phyloP scores from a whole-genome alignment of 192 early-diverging fungal species.

The Gonapodya sp. region DNA sequence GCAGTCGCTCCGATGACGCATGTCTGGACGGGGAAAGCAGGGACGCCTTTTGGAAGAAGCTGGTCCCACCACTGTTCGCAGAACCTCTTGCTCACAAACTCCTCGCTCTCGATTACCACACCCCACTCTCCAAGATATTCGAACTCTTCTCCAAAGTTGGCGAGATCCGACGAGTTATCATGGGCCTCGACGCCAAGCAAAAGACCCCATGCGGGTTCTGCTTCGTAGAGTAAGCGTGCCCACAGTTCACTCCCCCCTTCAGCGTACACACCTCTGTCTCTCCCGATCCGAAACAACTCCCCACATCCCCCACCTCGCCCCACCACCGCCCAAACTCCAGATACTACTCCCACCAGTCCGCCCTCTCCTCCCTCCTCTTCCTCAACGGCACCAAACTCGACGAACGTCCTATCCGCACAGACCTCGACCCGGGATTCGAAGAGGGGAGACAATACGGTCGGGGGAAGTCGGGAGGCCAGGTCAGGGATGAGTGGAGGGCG shows the following conservation, averaged over 20 bases:
- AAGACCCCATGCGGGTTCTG: constrained; percentile 98
- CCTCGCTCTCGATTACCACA: not conserved
- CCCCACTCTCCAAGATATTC: constrained; percentile 51
- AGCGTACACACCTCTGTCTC: not conserved
- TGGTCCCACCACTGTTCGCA: no score
- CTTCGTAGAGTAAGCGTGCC: constrained; percentile 82
- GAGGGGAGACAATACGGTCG: constrained; percentile 91
- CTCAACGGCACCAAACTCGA: constrained; percentile 92
- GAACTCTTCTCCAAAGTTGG: constrained; percentile 92
- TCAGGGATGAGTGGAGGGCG: constrained; percentile 87
- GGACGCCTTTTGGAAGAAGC: no score
- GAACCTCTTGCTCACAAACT: no score
- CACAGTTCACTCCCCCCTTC: not conserved
- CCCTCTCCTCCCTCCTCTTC: constrained; percentile 89
- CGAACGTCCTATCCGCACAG: constrained; percentile 87
- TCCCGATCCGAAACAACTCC: constrained; percentile 1
- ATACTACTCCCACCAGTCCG: constrained; percentile 81
- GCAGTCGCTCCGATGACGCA: no score
- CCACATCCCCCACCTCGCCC: not conserved
- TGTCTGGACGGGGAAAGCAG: no score
- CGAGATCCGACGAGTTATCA: constrained; percentile 97
- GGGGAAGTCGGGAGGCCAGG: constrained; percentile 87
- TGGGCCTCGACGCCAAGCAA: constrained; percentile 87
- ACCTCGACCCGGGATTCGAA: constrained; percentile 91
- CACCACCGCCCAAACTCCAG: constrained; percentile 21